These are phyloP conservation scores for Xerocomellus intermedius DNA, from an alignment of 768 basidiomycete species.

Conservation along the genomic window DNA sequence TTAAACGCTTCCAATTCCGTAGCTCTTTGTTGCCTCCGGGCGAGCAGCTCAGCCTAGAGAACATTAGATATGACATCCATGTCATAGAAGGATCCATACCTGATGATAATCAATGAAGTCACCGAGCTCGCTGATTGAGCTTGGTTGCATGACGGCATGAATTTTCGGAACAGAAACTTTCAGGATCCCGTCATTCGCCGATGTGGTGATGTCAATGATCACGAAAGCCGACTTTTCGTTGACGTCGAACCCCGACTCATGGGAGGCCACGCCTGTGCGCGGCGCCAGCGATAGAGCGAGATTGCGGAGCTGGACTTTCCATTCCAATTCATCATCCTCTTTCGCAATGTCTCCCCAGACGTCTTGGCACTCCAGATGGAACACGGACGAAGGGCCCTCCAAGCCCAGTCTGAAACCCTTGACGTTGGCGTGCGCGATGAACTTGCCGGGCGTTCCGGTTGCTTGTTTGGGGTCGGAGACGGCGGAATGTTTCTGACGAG, in stretches of 20 bases:
- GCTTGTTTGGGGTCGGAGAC: slow-evolving; percentile 5
- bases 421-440: slow-evolving; percentile 60
- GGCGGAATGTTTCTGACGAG: slow-evolving; percentile 37
- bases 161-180: slow-evolving; percentile 67
- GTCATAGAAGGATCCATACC: slow-evolving; percentile 38
- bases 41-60: slow-evolving; percentile 67
- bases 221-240: slow-evolving; percentile 81
- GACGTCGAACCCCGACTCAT: slow-evolving; percentile 48
- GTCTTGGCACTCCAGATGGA: slow-evolving; percentile 74
- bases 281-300: slow-evolving; percentile 84
- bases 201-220: slow-evolving; percentile 66
- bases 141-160: slow-evolving; percentile 93
- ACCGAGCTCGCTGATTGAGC: slow-evolving; percentile 85
- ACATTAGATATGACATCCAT: slow-evolving; percentile 8
- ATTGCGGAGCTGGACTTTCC: slow-evolving; percentile 72
- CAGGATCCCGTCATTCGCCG: slow-evolving; percentile 37
- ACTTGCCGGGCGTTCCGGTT: slow-evolving; percentile 29
- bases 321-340: slow-evolving; percentile 42
- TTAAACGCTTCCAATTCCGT: slow-evolving; percentile 81
- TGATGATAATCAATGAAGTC: slow-evolving; percentile 87
- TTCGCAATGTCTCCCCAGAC: slow-evolving; percentile 63
- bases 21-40: slow-evolving; percentile 72
- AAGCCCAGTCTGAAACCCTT: slow-evolving; percentile 80
- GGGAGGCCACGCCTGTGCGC: slow-evolving; percentile 36
- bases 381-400: slow-evolving; percentile 67